phyloP scores from a whole-genome alignment of 108 stramenopile species.

The Asterionellopsis glacialis region DNA sequence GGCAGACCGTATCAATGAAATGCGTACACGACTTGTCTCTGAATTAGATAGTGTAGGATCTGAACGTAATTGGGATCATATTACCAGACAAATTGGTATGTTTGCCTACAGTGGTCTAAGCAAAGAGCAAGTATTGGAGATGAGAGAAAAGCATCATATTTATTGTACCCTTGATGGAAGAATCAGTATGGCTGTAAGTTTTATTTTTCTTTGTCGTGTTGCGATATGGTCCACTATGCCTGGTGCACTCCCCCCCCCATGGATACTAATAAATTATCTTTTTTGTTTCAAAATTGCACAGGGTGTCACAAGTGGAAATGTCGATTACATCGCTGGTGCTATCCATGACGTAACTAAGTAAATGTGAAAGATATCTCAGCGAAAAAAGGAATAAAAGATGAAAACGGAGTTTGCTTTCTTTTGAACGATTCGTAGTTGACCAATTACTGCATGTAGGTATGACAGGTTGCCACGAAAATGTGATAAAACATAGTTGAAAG shows the following conservation, averaged over 20 bases:
- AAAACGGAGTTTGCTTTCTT: no score
- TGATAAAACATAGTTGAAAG: no score
- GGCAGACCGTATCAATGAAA: slow-evolving; percentile 93
- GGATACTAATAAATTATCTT: not conserved
- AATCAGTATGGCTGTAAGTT: slow-evolving; percentile 94
- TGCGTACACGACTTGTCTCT: slow-evolving; percentile 74
- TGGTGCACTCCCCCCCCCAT: no score
- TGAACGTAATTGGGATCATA: slow-evolving; percentile 90
- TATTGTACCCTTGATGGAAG: slow-evolving; percentile 98
- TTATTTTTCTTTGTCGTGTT: slow-evolving; percentile 3
- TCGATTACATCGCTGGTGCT: slow-evolving; percentile 91
- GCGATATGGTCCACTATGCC: no score
- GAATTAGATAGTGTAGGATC: slow-evolving; percentile 81
- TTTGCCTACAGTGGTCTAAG: slow-evolving; percentile 96
- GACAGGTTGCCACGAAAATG: no score
- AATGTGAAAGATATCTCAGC: no score
- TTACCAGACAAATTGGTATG: slow-evolving; percentile 98
- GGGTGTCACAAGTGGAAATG: slow-evolving; percentile 95
- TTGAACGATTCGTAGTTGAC: no score
- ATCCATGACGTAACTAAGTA: slow-evolving; percentile 92
- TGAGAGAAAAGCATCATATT: slow-evolving; percentile 90
- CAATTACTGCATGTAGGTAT: no score
- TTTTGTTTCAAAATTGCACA: slow-evolving; percentile 7
- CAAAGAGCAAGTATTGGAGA: slow-evolving; percentile 84
- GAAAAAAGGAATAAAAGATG: no score